These are phyloP conservation scores for Kuraishia ogatae DNA, from an alignment of 805 yeast genomes.

Conservation along the genomic window DNA sequence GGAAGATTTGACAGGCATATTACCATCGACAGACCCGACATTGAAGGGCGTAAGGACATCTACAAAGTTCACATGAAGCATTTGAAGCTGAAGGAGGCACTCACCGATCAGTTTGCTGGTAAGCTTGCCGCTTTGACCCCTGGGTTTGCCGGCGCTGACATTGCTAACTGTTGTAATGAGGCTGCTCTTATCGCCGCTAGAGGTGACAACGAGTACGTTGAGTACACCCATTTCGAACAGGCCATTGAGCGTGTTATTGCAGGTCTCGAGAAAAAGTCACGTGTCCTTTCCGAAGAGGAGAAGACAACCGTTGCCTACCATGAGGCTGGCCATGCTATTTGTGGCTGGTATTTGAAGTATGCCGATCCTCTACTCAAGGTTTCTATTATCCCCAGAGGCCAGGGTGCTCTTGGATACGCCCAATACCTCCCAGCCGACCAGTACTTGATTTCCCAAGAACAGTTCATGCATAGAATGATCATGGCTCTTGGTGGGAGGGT, in stretches of 20 bases:
- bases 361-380: slow-evolving; percentile 95
- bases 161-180: slow-evolving; percentile 94
- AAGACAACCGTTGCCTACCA: slow-evolving; percentile 91
- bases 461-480: slow-evolving; percentile 82
- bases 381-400: slow-evolving; percentile 94
- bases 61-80: slow-evolving; percentile 79
- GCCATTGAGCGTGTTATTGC: slow-evolving; percentile 97
- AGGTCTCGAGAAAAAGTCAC: slow-evolving; percentile 87
- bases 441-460: slow-evolving; percentile 67
- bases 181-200: slow-evolving; percentile 97
- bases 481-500: slow-evolving; percentile 98
- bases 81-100: slow-evolving; percentile 42
- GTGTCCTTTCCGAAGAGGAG: slow-evolving; percentile 77
- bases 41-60: slow-evolving; percentile 90
- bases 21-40: slow-evolving; percentile 84
- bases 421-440: slow-evolving; percentile 94
- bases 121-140: slow-evolving; percentile 94
- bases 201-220: slow-evolving; percentile 59
- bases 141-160: slow-evolving; percentile 97
- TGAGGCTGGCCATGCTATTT: slow-evolving; percentile 98
- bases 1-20: slow-evolving; percentile 97
- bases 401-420: slow-evolving; percentile 95
- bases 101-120: slow-evolving; percentile 60
- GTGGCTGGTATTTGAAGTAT: slow-evolving; percentile 90
- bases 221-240: slow-evolving; percentile 76